Percentiles rank a stretch among this genome's conserved stretches.
Conservation (phyloP, 2,329 filamentous ascomycete species). For the Diaporthe sp. region DNA sequence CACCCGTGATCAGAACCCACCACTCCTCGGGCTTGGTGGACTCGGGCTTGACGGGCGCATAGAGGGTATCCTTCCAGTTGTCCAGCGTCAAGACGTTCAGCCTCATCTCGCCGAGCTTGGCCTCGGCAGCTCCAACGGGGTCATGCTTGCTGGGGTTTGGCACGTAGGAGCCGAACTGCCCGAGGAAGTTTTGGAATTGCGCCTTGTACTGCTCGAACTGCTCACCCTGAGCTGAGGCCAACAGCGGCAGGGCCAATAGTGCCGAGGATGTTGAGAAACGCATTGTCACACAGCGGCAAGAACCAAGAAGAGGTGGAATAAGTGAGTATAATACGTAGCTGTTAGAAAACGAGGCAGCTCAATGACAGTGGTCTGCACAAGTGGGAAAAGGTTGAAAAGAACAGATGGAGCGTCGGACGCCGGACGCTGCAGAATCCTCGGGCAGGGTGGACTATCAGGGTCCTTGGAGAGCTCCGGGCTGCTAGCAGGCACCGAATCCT, state of each 20-base stretch:
- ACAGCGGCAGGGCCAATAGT: conserved; percentile 65
- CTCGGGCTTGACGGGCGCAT: conserved; percentile 67
- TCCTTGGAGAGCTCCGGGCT: conserved; percentile 32
- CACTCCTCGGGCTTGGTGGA: conserved; percentile 76
- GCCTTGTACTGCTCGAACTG: conserved; percentile 68
- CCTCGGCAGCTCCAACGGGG: conserved; percentile 56
- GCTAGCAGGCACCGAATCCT: conserved; percentile 26
- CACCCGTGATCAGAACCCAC: conserved; percentile 79
- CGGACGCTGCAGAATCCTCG: conserved; percentile 11
- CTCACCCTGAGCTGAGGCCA: conserved; percentile 62
- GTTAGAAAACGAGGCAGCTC: conserved; percentile 25
- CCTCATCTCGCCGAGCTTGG: conserved; percentile 61
- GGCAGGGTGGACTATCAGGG: conserved; percentile 29
- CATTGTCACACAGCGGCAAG: conserved; percentile 54
- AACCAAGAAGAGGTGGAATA: neutral
- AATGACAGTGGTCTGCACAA: conserved; percentile 4
- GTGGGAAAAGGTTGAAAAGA: conserved; percentile 22
- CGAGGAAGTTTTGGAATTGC: conserved; percentile 72
- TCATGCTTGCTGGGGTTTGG: conserved; percentile 49
- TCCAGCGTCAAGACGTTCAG: conserved; percentile 71
- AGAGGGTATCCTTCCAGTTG: conserved; percentile 78
- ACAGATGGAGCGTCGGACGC: conserved; percentile 24
- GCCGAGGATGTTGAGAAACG: conserved; percentile 64
- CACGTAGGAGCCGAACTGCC: conserved; percentile 65
- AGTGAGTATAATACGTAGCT: neutral